Evolutionary conservation across 1,284 basidiomycete species (phyloP).

Genomic region (Cryptococcus floricola): DNA sequence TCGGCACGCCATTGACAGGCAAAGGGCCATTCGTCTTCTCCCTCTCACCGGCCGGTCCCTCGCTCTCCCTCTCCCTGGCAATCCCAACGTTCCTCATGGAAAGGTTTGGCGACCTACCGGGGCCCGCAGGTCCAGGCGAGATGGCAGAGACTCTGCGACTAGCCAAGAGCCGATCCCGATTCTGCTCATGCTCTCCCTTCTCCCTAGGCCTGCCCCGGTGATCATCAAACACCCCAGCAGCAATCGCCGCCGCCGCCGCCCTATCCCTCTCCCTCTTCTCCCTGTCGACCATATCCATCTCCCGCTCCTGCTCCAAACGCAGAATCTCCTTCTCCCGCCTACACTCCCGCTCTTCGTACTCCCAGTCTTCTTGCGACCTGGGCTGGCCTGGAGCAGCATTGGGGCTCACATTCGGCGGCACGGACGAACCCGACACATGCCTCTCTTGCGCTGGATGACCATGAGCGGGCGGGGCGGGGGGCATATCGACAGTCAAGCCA

Average conservation of each 20-base stretch:
- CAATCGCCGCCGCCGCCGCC: slow-evolving; percentile 8
- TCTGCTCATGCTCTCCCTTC: slow-evolving; percentile 30
- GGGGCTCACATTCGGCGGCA: background rate
- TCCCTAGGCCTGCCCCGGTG: slow-evolving; percentile 11
- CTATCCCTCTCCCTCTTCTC: slow-evolving; percentile 32
- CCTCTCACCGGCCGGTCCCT: background rate
- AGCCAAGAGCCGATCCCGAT: slow-evolving; percentile 35
- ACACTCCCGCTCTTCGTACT: slow-evolving; percentile 44
- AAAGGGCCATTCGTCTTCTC: background rate
- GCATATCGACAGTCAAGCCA: slow-evolving; percentile 22
- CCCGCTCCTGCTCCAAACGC: slow-evolving; percentile 38
- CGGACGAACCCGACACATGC: background rate
- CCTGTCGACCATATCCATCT: slow-evolving; percentile 34
- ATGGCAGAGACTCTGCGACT: slow-evolving; percentile 27
- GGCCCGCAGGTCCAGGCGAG: slow-evolving; percentile 6
- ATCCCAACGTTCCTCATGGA: background rate
- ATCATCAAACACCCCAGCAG: background rate
- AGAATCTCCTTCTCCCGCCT: slow-evolving; percentile 37
- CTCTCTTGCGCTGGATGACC: background rate
- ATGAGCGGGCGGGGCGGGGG: background rate
- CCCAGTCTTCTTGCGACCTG: slow-evolving; percentile 34
- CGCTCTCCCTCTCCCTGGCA: slow-evolving; percentile 3
- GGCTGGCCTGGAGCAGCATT: background rate
- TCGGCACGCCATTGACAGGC: background rate
- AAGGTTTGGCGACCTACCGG: no score